Evolutionary conservation across 441 rosid species (phyloP).

Genomic region (Adansonia rubrostipa): DNA sequence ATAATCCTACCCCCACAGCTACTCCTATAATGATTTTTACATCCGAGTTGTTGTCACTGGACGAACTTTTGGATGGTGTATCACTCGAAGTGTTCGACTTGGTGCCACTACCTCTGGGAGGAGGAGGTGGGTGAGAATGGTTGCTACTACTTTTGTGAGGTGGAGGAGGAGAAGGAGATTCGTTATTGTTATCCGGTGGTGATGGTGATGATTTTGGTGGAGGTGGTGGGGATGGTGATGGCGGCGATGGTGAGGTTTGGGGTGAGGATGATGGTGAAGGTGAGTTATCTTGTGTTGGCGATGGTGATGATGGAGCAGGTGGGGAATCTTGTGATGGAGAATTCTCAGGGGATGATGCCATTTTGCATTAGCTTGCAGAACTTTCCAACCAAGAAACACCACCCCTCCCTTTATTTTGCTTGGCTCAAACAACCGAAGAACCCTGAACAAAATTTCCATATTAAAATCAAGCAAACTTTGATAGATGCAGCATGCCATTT

Average conservation of each 20-base stretch:
- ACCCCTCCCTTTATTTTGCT: slow-evolving; percentile 43
- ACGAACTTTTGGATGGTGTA: slow-evolving; percentile 17
- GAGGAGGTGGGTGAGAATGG: slow-evolving; percentile 22
- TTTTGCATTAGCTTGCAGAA: slow-evolving; percentile 4
- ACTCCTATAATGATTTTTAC: slow-evolving; percentile 48
- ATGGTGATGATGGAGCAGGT: slow-evolving; percentile 38
- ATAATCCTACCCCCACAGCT: slow-evolving; percentile 48
- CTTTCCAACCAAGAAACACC: slow-evolving; percentile 45
- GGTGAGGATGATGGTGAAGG: slow-evolving; percentile 34
- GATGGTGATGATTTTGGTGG: slow-evolving; percentile 19
- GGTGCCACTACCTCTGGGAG: slow-evolving; percentile 14
- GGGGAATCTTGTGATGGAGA: slow-evolving; percentile 52
- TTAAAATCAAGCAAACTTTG: background rate
- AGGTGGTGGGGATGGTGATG: slow-evolving; percentile 35
- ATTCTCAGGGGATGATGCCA: slow-evolving; percentile 50
- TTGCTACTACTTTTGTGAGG: slow-evolving; percentile 20
- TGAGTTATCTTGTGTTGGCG: slow-evolving; percentile 32
- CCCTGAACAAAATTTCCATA: slow-evolving; percentile 33
- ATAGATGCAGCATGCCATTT: background rate
- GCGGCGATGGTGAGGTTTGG: slow-evolving; percentile 35
- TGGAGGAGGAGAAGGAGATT: slow-evolving; percentile 35
- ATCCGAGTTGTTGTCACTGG: slow-evolving; percentile 33
- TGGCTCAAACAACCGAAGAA: slow-evolving; percentile 32
- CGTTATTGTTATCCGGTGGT: background rate
- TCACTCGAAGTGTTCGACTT: background rate